These are phyloP conservation scores for Heliosperma pusillum DNA, from an alignment of 148 eudicot species.

Conservation along the genomic window DNA sequence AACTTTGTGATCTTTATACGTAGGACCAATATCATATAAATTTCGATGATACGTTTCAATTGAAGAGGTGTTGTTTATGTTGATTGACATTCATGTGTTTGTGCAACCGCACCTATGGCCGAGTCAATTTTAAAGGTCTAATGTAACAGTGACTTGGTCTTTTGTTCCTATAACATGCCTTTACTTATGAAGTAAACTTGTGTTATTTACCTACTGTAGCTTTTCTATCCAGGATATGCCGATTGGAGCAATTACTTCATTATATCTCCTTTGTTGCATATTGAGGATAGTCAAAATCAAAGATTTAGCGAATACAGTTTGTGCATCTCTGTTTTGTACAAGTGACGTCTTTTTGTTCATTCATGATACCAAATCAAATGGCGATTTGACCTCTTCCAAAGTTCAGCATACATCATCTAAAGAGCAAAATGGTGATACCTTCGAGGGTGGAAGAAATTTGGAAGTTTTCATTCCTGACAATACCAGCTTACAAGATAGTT, in stretches of 20 bases:
- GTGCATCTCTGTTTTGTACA: conserved; percentile 76
- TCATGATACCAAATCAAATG: conserved; percentile 58
- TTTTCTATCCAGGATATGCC: conserved; percentile 59
- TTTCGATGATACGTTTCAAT: neutral
- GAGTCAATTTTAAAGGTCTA: neutral
- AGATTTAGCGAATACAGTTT: conserved; percentile 87
- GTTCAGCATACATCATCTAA: conserved; percentile 19
- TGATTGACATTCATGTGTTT: conserved; percentile 1
- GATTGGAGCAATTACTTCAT: conserved; percentile 61
- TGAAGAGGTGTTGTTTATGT: neutral
- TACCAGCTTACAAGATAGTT: conserved; percentile 35
- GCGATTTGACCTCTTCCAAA: conserved; percentile 24
- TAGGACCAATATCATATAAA: no score
- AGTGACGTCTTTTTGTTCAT: conserved; percentile 39
- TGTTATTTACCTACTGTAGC: conserved; percentile 37
- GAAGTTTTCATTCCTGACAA: conserved; percentile 33
- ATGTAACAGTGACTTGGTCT: neutral
- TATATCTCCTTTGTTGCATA: conserved; percentile 82
- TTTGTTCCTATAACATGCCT: conserved; percentile 5
- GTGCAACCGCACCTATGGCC: neutral
- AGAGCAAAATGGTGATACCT: conserved; percentile 31
- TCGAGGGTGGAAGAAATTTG: conserved; percentile 31
- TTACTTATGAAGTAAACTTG: conserved; percentile 22
- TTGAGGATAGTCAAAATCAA: conserved; percentile 89
- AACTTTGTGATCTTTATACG: neutral